Conservation (phyloP, 768 basidiomycete genomes). For the Amanita brunnescens region DNA sequence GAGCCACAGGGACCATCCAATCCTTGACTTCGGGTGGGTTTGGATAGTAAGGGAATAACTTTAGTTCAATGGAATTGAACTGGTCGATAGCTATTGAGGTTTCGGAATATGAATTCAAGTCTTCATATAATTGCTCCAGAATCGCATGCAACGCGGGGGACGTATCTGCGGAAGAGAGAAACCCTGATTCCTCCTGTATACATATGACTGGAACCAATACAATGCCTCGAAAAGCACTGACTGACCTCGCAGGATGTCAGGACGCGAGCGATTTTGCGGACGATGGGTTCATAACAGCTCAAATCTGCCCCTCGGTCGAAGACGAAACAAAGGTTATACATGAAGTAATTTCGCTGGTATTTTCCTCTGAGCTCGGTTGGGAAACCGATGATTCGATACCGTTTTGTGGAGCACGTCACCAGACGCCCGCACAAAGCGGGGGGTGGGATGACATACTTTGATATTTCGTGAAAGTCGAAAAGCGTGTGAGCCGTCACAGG, state of each 20-base stretch:
- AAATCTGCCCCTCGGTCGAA: slow-evolving; percentile 88
- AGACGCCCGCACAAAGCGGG: slow-evolving; percentile 80
- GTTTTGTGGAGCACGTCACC: slow-evolving; percentile 75
- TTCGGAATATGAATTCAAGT: slow-evolving; percentile 95
- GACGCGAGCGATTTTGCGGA: slow-evolving; percentile 90
- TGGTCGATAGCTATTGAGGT: slow-evolving; percentile 86
- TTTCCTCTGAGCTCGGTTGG: slow-evolving; percentile 71
- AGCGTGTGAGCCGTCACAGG: slow-evolving; percentile 45
- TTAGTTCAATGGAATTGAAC: slow-evolving; percentile 92
- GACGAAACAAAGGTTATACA: slow-evolving; percentile 94
- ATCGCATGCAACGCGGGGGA: slow-evolving; percentile 69
- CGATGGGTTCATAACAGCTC: slow-evolving; percentile 93
- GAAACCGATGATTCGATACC: slow-evolving; percentile 85
- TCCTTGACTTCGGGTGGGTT: slow-evolving; percentile 86
- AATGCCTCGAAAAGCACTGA: slow-evolving; percentile 3
- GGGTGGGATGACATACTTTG: slow-evolving; percentile 90
- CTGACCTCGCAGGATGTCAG: slow-evolving; percentile 82
- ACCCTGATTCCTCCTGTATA: slow-evolving; percentile 75
- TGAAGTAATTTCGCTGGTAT: slow-evolving; percentile 83
- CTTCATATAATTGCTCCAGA: slow-evolving; percentile 94
- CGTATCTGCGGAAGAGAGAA: slow-evolving; percentile 68
- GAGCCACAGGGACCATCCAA: slow-evolving; percentile 91
- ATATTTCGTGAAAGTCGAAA: slow-evolving; percentile 87
- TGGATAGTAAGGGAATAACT: slow-evolving; percentile 94
- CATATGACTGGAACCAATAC: slow-evolving; percentile 2